These are phyloP conservation scores for Lasiosphaeria ovina DNA, from an alignment of 495 filamentous ascomycete genomes.

Conservation along the genomic window DNA sequence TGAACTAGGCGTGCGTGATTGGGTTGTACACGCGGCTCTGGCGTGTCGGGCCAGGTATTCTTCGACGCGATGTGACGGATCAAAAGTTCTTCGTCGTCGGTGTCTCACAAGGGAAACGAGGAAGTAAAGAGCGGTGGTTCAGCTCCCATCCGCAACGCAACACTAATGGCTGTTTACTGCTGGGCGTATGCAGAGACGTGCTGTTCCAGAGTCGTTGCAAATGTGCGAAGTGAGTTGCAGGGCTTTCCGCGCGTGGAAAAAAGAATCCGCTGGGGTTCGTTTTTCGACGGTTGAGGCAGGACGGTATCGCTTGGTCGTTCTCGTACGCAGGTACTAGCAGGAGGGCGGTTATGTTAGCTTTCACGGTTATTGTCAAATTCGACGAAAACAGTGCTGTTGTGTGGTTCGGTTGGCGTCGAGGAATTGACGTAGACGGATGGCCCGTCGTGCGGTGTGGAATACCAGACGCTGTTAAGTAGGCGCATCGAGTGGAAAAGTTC, in stretches of 20 bases:
- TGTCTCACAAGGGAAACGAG: background rate
- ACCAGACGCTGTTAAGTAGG: background rate
- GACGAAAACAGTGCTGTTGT: background rate
- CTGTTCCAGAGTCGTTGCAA: no score
- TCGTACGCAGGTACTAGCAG: background rate
- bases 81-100: background rate
- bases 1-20: background rate
- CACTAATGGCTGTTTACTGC: no score
- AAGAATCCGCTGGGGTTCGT: no score
- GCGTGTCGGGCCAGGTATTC: background rate
- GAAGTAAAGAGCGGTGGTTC: background rate
- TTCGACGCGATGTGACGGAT: slow-evolving; percentile 8
- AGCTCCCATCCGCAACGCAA: no score
- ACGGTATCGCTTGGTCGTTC: background rate
- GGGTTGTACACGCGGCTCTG: background rate
- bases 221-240: no score
- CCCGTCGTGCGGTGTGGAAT: background rate
- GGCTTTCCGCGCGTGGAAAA: no score
- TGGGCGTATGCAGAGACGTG: no score
- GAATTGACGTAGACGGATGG: background rate
- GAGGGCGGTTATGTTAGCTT: slow-evolving; percentile 7
- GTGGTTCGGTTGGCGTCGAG: background rate
- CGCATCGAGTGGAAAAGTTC: no score
- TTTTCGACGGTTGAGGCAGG: background rate
- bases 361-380: background rate